Evolutionary conservation across 345 rosid genomes (phyloP), one percentile per base, ranked within the genome.

Genomic region (sweet orange (Citrus sinensis)): DNA sequence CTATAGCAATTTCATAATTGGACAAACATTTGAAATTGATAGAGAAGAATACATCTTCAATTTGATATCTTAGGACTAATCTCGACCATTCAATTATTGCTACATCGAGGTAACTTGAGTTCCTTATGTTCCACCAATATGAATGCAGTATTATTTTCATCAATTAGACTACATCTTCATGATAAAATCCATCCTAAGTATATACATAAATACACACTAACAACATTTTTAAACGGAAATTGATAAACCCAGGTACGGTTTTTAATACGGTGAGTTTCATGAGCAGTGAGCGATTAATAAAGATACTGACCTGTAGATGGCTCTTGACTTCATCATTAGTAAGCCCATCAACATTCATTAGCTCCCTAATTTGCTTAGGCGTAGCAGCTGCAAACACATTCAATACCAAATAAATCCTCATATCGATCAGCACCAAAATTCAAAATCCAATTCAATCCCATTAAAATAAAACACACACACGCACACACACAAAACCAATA

Each of bases 241-340:
- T 46, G 51, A 46, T 46, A 46, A 46, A 46, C 17, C 51, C 51
- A 13, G 51, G 17, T 46, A 46, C 17, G 17, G 17, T 46, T 46
- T 46, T 46, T 13, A 46, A 16, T 3, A 13, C 51, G 9, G 51
- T 46, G 51, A 3, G 51, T 11, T 46, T 46, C 51, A 46, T 13
- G 51, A 46, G 17, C 51, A 13, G 51, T 46, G 16, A 42, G 49
- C 14, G 49, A 42, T 19, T 40, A 76, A 17, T 10, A 66, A 30
- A 79, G 35, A 40, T 27, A 49, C 56, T 17, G 55, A 95, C 99
- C 99, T 95, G 99, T 81, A 95, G 88, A 92, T 95, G 99, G 88
- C 99, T 95, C 84, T 95, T 95, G 32, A 95, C 99, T 92, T 95
- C 99, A 79, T 93, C 99, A 35, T 93, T 95, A 17, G 97, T 91